These are phyloP conservation scores for Macrotyloma uniflorum DNA, from an alignment of 306 rosid genomes.

Conservation along the genomic window DNA sequence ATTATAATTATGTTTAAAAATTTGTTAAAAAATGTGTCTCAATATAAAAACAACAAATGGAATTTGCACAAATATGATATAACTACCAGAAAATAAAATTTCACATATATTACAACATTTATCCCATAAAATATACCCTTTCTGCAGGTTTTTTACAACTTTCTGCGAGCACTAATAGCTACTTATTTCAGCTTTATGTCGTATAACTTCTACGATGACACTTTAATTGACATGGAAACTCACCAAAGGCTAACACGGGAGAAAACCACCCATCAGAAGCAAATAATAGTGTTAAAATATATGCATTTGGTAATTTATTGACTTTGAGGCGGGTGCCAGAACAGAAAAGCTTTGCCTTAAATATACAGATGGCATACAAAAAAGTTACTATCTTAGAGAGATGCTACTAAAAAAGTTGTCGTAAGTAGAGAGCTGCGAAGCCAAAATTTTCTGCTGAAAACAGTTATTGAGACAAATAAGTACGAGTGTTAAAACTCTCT, in stretches of 20 bases:
- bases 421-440: neutral
- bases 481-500: conserved; percentile 12
- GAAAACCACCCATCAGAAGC: conserved; percentile 19
- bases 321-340: neutral
- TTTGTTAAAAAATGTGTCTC: neutral
- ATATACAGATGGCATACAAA: neutral
- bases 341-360: neutral
- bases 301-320: neutral
- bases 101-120: conserved; percentile 4
- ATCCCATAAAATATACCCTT: neutral
- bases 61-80: conserved; percentile 12
- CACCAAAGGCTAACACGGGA: conserved; percentile 9
- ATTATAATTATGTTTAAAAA: neutral
- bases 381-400: neutral
- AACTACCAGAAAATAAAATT: conserved; percentile 29
- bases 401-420: neutral
- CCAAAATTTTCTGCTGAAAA: neutral
- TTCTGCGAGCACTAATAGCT: conserved; percentile 9
- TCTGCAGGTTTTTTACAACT: neutral
- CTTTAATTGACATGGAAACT: neutral
- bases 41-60: conserved; percentile 9
- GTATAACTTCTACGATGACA: conserved; percentile 3
- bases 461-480: conserved; percentile 1
- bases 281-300: neutral
- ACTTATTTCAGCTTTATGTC: conserved; percentile 13